phyloP scores from a whole-genome alignment of 495 filamentous ascomycete species.

The Clavariopsis aquatica region DNA sequence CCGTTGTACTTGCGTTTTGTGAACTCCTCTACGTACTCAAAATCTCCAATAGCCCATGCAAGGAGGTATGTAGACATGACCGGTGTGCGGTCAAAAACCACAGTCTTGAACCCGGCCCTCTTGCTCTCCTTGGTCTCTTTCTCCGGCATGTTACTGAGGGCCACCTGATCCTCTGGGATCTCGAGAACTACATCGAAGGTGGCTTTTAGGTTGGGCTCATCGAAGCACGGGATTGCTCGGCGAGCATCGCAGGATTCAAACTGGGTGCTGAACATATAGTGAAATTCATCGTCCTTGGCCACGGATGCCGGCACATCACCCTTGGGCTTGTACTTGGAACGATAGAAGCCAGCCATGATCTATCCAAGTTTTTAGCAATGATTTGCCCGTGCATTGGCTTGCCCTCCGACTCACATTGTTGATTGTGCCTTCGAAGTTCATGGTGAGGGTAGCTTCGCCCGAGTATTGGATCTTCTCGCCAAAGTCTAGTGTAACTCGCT shows the following conservation, averaged over 20 bases:
- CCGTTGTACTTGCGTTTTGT: conserved; percentile 87
- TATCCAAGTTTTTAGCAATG: not conserved
- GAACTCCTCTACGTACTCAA: conserved; percentile 90
- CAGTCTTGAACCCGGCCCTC: conserved; percentile 67
- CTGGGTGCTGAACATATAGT: conserved; percentile 95
- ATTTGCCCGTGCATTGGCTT: not conserved
- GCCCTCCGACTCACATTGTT: conserved; percentile 65
- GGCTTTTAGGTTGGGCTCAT: conserved; percentile 95
- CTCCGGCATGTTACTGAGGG: conserved; percentile 91
- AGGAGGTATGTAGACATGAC: conserved; percentile 94
- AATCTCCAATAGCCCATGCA: conserved; percentile 95
- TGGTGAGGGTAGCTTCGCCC: conserved; percentile 61
- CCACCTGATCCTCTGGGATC: conserved; percentile 80
- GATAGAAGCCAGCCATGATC: conserved; percentile 91
- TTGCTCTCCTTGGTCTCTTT: conserved; percentile 62
- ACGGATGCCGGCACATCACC: conserved; percentile 68
- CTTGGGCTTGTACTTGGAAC: conserved; percentile 86
- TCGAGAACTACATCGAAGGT: conserved; percentile 92
- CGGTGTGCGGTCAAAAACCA: conserved; percentile 82
- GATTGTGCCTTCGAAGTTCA: conserved; percentile 81
- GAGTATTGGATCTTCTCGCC: conserved; percentile 63
- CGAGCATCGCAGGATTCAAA: conserved; percentile 96
- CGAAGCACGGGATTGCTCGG: conserved; percentile 93
- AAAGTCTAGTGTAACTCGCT: conserved; percentile 76
- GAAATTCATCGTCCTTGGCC: conserved; percentile 72